These are phyloP conservation scores for Calonectria honghensis DNA, from an alignment of 2,329 filamentous ascomycete species.

Conservation along the genomic window DNA sequence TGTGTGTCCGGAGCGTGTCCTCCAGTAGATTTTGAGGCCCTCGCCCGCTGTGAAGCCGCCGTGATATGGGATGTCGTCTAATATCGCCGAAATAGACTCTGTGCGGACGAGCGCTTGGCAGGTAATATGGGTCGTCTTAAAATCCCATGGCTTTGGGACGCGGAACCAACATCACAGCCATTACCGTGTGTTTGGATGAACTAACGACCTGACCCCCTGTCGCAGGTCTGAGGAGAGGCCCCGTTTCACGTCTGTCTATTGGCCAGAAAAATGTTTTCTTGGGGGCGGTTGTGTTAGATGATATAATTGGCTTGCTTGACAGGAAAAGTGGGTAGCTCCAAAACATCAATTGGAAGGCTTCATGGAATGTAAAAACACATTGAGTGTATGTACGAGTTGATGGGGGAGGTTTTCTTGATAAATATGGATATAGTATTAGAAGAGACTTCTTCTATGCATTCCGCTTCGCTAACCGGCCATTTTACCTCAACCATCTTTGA, in stretches of 20 bases:
- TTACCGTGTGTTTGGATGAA: slow-evolving; percentile 8
- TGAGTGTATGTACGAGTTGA: not conserved
- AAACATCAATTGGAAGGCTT: slow-evolving; percentile 2
- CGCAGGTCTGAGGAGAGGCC: not conserved
- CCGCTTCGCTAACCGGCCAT: not conserved
- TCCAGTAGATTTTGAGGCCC: not conserved
- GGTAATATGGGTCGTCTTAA: not conserved
- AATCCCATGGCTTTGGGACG: not conserved
- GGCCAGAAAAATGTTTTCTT: not conserved
- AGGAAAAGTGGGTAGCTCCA: not conserved
- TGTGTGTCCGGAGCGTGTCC: not conserved
- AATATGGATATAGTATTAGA: not conserved
- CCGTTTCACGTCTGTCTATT: not conserved
- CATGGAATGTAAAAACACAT: not conserved
- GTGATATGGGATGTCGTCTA: not conserved
- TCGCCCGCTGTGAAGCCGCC: not conserved
- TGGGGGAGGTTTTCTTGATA: not conserved
- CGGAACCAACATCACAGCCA: slow-evolving; percentile 14
- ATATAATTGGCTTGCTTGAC: not conserved
- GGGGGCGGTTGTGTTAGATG: not conserved
- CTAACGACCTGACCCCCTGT: slow-evolving; percentile 1
- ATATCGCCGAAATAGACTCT: not conserved
- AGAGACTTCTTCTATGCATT: not conserved
- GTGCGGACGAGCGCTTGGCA: not conserved
- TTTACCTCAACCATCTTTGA: not conserved